These are phyloP conservation scores for Euphrasia confusa DNA, from an alignment of 257 asterid species.

Conservation along the genomic window DNA sequence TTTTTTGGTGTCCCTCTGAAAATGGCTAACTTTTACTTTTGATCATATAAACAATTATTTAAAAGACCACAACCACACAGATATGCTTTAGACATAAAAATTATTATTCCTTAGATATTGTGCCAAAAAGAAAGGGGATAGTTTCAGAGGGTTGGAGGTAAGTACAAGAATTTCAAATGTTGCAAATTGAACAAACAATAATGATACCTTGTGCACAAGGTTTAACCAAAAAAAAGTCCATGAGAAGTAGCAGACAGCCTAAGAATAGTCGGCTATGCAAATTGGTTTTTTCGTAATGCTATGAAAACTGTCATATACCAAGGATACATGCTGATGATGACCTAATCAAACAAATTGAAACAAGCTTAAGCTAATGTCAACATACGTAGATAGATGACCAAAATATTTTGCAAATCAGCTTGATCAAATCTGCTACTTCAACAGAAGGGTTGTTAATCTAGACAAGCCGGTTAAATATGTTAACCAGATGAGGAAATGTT, in stretches of 20 bases:
- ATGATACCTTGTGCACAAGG: not conserved
- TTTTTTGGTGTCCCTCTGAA: too few relatives aligned
- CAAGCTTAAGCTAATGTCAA: slow-evolving; percentile 11
- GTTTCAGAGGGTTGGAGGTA: too few relatives aligned
- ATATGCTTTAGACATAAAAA: too few relatives aligned
- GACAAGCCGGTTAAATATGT: slow-evolving; percentile 70
- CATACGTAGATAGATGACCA: slow-evolving; percentile 97
- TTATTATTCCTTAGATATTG: too few relatives aligned
- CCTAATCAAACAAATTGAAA: slow-evolving; percentile 16
- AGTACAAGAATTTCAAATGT: not conserved
- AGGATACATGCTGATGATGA: not conserved
- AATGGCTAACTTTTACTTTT: too few relatives aligned
- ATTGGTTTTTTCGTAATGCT: not conserved
- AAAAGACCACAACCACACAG: too few relatives aligned
- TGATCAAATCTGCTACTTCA: slow-evolving; percentile 93
- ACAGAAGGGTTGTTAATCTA: slow-evolving; percentile 71
- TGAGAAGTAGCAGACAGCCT: slow-evolving; percentile 6
- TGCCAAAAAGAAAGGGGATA: too few relatives aligned
- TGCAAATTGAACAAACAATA: not conserved
- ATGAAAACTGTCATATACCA: slow-evolving; percentile 8
- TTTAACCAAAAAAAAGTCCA: not conserved
- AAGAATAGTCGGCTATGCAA: not conserved
- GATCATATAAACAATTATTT: too few relatives aligned
- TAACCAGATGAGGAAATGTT: slow-evolving; percentile 84
- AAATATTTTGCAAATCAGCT: slow-evolving; percentile 93